A percentile compares a stretch with the other conserved stretches of the same genome.
These are phyloP conservation scores for Tricholoma bakamatsutake DNA, from an alignment of 768 basidiomycete species.

Conservation along the genomic window DNA sequence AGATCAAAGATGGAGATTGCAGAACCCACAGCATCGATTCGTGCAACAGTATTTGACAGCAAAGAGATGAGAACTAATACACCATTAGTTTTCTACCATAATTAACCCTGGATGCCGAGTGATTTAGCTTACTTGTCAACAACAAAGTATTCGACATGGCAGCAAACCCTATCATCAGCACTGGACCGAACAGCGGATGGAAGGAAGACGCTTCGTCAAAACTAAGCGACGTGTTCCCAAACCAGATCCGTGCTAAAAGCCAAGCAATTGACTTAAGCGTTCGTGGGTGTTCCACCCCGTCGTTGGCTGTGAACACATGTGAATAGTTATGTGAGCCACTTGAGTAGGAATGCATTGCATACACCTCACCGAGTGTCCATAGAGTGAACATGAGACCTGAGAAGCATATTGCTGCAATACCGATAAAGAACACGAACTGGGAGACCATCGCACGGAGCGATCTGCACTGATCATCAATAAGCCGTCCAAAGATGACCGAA, in stretches of 20 bases:
- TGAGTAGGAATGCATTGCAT: no score
- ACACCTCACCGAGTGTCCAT: constrained; percentile 35
- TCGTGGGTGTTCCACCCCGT: constrained; percentile 17
- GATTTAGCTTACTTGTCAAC: constrained; percentile 76
- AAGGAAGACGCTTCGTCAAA: constrained; percentile 54
- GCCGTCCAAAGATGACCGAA: not conserved
- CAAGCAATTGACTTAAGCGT: constrained; percentile 58
- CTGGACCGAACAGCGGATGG: constrained; percentile 68
- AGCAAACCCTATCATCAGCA: constrained; percentile 76
- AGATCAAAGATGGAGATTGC: not conserved
- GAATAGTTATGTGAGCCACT: no score
- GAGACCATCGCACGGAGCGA: constrained; percentile 78
- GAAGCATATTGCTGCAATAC: constrained; percentile 73
- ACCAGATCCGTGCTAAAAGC: constrained; percentile 87
- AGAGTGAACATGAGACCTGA: constrained; percentile 61
- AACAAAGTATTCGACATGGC: constrained; percentile 75
- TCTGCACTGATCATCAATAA: constrained; percentile 29
- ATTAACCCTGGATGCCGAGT: no score
- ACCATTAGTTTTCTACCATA: not conserved
- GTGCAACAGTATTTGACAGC: constrained; percentile 83
- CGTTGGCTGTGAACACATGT: constrained; percentile 28
- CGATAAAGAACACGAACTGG: constrained; percentile 75
- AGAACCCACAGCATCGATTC: constrained; percentile 57
- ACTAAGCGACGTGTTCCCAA: constrained; percentile 66
- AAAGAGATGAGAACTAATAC: constrained; percentile 74